Evolutionary conservation across 1,284 basidiomycete species (phyloP), one percentile per base, ranked within the genome.

Genomic region (Cryptococcus sp.): DNA sequence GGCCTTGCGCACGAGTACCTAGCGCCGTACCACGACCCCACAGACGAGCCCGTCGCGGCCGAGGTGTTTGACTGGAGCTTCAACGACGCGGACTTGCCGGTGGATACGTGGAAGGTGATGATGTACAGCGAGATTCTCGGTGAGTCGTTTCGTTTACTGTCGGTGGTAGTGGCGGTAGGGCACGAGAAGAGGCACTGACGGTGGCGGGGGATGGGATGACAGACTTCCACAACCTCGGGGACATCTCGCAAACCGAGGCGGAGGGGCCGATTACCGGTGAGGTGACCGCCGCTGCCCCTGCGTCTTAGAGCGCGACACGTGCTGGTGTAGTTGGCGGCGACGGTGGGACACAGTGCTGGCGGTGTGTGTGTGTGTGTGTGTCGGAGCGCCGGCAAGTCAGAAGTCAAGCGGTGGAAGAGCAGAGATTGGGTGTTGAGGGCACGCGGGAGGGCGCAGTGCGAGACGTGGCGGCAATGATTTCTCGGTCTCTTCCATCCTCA

Each of bases 41-140:
- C 92, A 8, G 95, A 99, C 74, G 96, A 99, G 77, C 95, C 96
- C 5, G 87, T 89, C 44, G 91, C 95, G 8, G 85, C 83, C 37
- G 94, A 98, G 76, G 88, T 91, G 70, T 99, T 98, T 70, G 95
- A 99, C 78, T 99, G 95, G 95, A 90, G 87, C 70, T 98, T 99
- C 85, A 99, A 99, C 79, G 95, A 99, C 67, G 96, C 96, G n/a
- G 95, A 99, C 75, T 82, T 99, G 46, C 96, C 96, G 0, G 91
- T 98, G 24, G 95, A 98, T 75, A 97, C 92, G 3, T 98, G 95
- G 95, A 98, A 97, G 80, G 95, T 98, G 69, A 93, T 94, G 91
- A 93, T 94, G 91, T 94, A 94, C 80, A 87, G 85, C 68, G 91
- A 94, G 78, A 94, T 94, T 64, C 81, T 94, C n/a, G 90, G 91